Conservation (phyloP, 495 filamentous ascomycete genomes). For the Penicillium flavigenum region DNA sequence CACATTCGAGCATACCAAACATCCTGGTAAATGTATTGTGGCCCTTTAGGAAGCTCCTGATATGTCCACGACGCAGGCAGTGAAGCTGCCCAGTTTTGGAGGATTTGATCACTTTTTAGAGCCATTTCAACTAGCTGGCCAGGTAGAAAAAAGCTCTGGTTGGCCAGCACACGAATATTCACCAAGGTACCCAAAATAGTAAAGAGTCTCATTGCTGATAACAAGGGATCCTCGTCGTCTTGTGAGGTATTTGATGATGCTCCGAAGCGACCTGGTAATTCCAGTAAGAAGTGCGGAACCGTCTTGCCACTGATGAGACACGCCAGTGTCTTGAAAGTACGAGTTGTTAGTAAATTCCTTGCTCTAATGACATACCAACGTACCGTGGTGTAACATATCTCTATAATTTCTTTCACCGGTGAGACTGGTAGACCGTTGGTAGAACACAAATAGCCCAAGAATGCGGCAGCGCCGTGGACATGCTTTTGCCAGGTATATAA, state of each 20-base stretch:
- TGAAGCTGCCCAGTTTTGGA: not conserved
- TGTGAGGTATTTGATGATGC: not conserved
- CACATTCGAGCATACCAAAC: not conserved
- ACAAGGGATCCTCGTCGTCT: not conserved
- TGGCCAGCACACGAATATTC: not conserved
- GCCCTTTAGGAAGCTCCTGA: not conserved
- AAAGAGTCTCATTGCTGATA: not conserved
- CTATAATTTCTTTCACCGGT: not conserved
- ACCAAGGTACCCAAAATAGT: not conserved
- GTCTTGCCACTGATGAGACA: not conserved
- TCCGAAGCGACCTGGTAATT: not conserved
- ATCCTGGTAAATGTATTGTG: not conserved
- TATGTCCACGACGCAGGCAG: not conserved
- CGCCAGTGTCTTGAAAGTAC: not conserved
- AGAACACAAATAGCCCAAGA: not conserved
- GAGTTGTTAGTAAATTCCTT: not conserved
- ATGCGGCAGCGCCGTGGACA: not conserved
- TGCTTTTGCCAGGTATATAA: constrained; percentile 3
- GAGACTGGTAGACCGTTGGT: not conserved
- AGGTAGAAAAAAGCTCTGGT: not conserved
- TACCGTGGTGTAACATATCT: not conserved
- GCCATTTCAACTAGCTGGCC: not conserved
- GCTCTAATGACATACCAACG: not conserved
- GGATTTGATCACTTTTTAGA: not conserved
- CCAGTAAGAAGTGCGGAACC: not conserved